phyloP scores from a whole-genome alignment of 2,329 filamentous ascomycete genomes.

The Cercospora sp. region DNA sequence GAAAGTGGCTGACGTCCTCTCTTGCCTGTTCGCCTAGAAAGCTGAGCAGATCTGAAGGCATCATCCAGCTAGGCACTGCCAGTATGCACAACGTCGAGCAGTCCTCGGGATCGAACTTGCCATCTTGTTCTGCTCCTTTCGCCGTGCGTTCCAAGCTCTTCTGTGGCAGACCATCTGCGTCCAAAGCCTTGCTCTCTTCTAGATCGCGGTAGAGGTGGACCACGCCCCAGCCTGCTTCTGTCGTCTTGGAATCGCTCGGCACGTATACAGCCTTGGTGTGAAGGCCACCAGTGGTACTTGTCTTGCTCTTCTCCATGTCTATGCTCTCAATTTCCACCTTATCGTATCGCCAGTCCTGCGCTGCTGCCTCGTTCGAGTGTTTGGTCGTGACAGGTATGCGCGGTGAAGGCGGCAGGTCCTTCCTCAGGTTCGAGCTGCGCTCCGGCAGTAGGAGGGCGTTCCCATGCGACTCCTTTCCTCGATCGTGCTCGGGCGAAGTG shows the following conservation, averaged over 20 bases:
- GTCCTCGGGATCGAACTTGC: slow-evolving; percentile 55
- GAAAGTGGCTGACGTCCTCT: slow-evolving; percentile 85
- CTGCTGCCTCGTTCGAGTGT: slow-evolving; percentile 52
- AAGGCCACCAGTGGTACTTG: slow-evolving; percentile 51
- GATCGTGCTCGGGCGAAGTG: slow-evolving; percentile 23
- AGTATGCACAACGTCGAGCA: slow-evolving; percentile 91
- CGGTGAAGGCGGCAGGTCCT: slow-evolving; percentile 37
- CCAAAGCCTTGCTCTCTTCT: slow-evolving; percentile 67
- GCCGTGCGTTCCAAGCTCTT: slow-evolving; percentile 32
- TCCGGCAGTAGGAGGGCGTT: slow-evolving; percentile 40
- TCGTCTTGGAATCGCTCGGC: slow-evolving; percentile 67
- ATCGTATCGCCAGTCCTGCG: slow-evolving; percentile 77
- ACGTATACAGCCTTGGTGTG: slow-evolving; percentile 81
- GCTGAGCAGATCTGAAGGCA: slow-evolving; percentile 83
- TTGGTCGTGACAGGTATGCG: slow-evolving; percentile 36
- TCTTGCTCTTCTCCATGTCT: slow-evolving; percentile 59
- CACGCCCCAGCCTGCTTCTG: slow-evolving; percentile 85
- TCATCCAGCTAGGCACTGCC: slow-evolving; percentile 91
- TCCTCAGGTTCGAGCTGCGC: slow-evolving; percentile 40
- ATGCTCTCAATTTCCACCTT: slow-evolving; percentile 77
- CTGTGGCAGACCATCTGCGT: slow-evolving; percentile 49
- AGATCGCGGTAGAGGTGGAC: slow-evolving; percentile 91
- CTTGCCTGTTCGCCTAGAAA: slow-evolving; percentile 88
- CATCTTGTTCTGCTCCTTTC: slow-evolving; percentile 20
- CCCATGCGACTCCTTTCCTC: slow-evolving; percentile 34